phyloP scores from a whole-genome alignment of 2,329 filamentous ascomycete species.

The Diaporthe longicolla region DNA sequence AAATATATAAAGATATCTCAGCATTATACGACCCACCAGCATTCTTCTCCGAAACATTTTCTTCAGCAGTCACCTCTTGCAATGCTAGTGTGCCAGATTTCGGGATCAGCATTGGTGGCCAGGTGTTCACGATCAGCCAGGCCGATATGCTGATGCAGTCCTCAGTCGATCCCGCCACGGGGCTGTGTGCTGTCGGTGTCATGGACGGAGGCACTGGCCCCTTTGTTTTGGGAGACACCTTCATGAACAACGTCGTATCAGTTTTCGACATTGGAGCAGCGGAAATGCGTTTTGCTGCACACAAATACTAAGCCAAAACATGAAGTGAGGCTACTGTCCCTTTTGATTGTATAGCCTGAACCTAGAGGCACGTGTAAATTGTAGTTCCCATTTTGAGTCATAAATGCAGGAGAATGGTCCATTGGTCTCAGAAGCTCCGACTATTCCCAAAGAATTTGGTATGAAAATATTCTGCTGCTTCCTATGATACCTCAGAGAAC shows the following conservation, averaged over 20 bases:
- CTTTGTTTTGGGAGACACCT: constrained; percentile 37
- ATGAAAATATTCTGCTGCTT: no score
- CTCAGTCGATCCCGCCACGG: neutral
- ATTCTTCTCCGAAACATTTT: constrained; percentile 43
- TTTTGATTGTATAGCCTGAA: no score
- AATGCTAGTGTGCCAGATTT: constrained; percentile 46
- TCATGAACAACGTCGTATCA: constrained; percentile 40
- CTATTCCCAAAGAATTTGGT: no score
- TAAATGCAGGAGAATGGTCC: no score
- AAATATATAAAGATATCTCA: constrained; percentile 45
- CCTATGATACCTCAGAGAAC: no score
- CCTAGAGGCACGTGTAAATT: no score
- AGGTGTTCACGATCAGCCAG: constrained; percentile 30
- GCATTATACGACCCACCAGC: constrained; percentile 47
- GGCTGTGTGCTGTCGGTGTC: constrained; percentile 24
- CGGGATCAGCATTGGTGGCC: constrained; percentile 31
- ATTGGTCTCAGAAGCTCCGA: no score
- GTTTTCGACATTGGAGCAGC: constrained; percentile 39
- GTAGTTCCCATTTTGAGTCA: no score
- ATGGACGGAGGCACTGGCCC: constrained; percentile 31
- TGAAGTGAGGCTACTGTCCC: no score
- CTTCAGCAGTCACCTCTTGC: constrained; percentile 48
- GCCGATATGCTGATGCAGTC: constrained; percentile 37
- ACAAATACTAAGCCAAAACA: constrained; percentile 3
- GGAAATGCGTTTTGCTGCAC: constrained; percentile 33